Evolutionary conservation across 441 rosid genomes (phyloP).

Genomic region (Brassica hybrid): DNA sequence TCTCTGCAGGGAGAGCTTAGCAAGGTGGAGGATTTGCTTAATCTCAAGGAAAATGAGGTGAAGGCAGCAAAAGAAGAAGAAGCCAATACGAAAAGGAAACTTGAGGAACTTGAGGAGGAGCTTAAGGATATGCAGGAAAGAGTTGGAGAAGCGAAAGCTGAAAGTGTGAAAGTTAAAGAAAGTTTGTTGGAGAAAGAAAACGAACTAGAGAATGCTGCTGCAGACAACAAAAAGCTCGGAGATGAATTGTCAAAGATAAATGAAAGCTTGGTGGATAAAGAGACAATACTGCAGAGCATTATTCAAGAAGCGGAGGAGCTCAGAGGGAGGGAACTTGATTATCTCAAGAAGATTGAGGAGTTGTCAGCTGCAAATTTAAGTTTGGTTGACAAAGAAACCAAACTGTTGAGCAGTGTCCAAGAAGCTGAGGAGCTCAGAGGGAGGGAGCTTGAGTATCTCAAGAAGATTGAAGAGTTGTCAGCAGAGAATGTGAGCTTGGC

Average conservation of each 20-base stretch:
- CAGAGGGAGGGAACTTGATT: conserved; percentile 56
- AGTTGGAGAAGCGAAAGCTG: conserved; percentile 58
- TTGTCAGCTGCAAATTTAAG: conserved; percentile 69
- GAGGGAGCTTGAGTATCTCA: conserved; percentile 20
- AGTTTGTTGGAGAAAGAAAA: conserved; percentile 75
- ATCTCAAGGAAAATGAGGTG: conserved; percentile 62
- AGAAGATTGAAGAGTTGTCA: conserved; percentile 42
- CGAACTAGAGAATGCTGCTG: conserved; percentile 57
- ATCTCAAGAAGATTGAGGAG: conserved; percentile 69
- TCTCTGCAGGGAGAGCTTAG: conserved; percentile 62
- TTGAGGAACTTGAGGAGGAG: conserved; percentile 78
- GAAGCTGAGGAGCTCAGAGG: conserved; percentile 34
- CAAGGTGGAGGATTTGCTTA: conserved; percentile 62
- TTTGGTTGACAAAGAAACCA: conserved; percentile 45
- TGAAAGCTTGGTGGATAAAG: conserved; percentile 61
- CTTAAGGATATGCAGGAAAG: conserved; percentile 64
- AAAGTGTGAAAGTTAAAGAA: conserved; percentile 65
- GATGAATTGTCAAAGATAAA: conserved; percentile 71
- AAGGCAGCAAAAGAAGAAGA: conserved; percentile 64
- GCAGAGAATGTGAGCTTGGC: conserved; percentile 30
- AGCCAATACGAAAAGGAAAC: conserved; percentile 59
- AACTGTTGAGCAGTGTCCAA: conserved; percentile 27
- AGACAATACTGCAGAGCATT: conserved; percentile 38
- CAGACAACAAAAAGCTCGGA: conserved; percentile 67
- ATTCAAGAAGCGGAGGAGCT: conserved; percentile 68